Evolutionary conservation across 2,329 filamentous ascomycete genomes (phyloP).

Genomic region (Chrysoporthe cubensis): DNA sequence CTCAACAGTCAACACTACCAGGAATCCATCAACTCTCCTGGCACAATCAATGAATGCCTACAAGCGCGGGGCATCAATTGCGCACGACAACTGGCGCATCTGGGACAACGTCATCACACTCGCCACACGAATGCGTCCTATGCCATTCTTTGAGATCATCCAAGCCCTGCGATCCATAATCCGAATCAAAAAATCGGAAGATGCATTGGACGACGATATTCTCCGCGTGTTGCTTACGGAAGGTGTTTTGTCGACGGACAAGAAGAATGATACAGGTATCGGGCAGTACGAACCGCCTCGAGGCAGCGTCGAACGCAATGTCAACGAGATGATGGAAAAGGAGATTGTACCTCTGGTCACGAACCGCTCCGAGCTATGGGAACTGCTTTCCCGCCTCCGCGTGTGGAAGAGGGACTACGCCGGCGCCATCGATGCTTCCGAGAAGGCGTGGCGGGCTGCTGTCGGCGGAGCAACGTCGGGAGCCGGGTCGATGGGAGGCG

Average conservation of each 20-base stretch:
- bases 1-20: conserved; percentile 20
- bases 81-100: conserved; percentile 86
- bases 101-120: conserved; percentile 97
- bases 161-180: conserved; percentile 76
- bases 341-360: conserved; percentile 84
- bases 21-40: conserved; percentile 64
- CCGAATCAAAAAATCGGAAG: conserved; percentile 76
- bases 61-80: conserved; percentile 82
- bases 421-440: conserved; percentile 79
- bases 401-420: conserved; percentile 73
- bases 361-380: conserved; percentile 75
- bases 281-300: conserved; percentile 50
- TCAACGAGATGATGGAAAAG: conserved; percentile 75
- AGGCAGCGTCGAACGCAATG: conserved; percentile 63
- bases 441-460: conserved; percentile 85
- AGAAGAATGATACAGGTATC: conserved; percentile 40
- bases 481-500: conserved; percentile 47
- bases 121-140: conserved; percentile 75
- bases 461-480: conserved; percentile 54
- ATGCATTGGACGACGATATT: conserved; percentile 75
- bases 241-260: conserved; percentile 55
- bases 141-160: conserved; percentile 75
- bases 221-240: conserved; percentile 74
- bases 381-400: conserved; percentile 70
- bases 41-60: conserved; percentile 81